Conservation (phyloP, 805 yeast genomes). For the Scheffersomyces amazonensis region DNA sequence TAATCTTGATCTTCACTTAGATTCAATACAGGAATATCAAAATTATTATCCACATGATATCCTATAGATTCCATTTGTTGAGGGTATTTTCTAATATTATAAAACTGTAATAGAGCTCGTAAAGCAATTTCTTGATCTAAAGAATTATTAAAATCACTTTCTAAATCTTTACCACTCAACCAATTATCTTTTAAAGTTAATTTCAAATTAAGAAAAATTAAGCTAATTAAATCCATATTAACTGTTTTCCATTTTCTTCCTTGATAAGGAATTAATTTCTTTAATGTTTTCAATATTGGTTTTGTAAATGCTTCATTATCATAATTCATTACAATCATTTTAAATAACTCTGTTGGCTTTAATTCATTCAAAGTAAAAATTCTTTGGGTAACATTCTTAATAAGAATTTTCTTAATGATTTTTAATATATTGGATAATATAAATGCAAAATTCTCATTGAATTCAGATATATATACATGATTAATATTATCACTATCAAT, state of each 20-base stretch:
- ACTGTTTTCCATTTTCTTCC: constrained; percentile 92
- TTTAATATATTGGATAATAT: constrained; percentile 51
- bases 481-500: constrained; percentile 24
- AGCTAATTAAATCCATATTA: constrained; percentile 91
- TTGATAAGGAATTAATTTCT: constrained; percentile 81
- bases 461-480: constrained; percentile 23
- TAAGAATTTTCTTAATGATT: constrained; percentile 55
- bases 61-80: constrained; percentile 55
- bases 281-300: constrained; percentile 71
- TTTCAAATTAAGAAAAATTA: constrained; percentile 74
- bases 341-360: constrained; percentile 61
- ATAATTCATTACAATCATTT: constrained; percentile 56
- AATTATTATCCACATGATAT: constrained; percentile 35
- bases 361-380: constrained; percentile 58
- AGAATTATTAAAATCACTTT: constrained; percentile 70
- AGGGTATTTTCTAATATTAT: constrained; percentile 61
- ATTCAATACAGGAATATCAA: constrained; percentile 16
- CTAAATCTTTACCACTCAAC: constrained; percentile 79
- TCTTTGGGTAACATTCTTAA: constrained; percentile 68
- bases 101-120: constrained; percentile 73
- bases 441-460: constrained; percentile 44
- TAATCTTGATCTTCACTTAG: constrained; percentile 13
- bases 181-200: constrained; percentile 78
- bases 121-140: constrained; percentile 84
- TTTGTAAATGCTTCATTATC: constrained; percentile 56